Evolutionary conservation across 331 rosid species (phyloP).

Genomic region (Cydonia oblonga): DNA sequence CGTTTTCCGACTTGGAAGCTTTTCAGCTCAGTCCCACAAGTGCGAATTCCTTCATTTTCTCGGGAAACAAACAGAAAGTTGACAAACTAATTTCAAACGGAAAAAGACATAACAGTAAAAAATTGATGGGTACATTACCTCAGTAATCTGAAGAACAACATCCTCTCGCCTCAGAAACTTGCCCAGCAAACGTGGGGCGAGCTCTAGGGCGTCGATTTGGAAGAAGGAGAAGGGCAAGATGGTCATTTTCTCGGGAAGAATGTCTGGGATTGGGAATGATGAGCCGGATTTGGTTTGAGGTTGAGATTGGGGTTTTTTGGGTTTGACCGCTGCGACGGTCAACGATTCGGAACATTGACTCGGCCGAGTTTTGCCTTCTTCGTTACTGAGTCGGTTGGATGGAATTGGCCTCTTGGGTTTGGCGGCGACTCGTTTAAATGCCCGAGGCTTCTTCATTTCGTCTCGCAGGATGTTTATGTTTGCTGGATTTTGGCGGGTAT

Average conservation of each 20-base stretch:
- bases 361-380: slow-evolving; percentile 10
- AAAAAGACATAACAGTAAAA: neutral
- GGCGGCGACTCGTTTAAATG: slow-evolving; percentile 39
- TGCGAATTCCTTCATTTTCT: neutral
- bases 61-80: neutral
- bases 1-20: neutral
- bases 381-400: slow-evolving; percentile 1
- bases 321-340: slow-evolving; percentile 12
- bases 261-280: neutral
- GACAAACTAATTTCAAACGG: neutral
- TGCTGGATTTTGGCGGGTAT: neutral
- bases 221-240: slow-evolving; percentile 47
- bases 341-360: slow-evolving; percentile 16
- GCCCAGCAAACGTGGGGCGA: slow-evolving; percentile 84
- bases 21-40: neutral
- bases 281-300: neutral
- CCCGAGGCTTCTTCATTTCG: slow-evolving; percentile 32
- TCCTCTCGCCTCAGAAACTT: slow-evolving; percentile 67
- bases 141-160: slow-evolving; percentile 83
- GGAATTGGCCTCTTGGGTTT: slow-evolving; percentile 22
- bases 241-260: slow-evolving; percentile 14
- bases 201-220: slow-evolving; percentile 67
- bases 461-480: too few relatives aligned
- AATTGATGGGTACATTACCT: slow-evolving; percentile 25
- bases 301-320: slow-evolving; percentile 6